A percentile compares a stretch with the other conserved stretches of the same genome.
These are phyloP conservation scores for Termitomyces sp. DNA, from an alignment of 768 basidiomycete genomes.

Conservation along the genomic window DNA sequence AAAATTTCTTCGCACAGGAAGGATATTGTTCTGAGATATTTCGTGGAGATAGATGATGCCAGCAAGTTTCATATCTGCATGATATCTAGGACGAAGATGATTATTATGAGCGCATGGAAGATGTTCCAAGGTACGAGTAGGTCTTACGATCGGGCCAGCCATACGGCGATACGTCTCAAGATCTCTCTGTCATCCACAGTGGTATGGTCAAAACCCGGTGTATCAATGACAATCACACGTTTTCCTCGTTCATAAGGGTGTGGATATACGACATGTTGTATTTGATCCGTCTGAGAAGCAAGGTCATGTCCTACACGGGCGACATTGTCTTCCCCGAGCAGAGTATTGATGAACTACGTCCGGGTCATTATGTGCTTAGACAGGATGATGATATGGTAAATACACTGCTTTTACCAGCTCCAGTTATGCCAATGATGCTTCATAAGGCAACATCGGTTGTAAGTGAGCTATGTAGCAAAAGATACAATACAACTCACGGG, in stretches of 20 bases:
- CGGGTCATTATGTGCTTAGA: not conserved
- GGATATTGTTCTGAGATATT: constrained; percentile 32
- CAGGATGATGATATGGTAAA: not conserved
- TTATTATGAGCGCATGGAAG: not conserved
- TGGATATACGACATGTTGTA: constrained; percentile 13
- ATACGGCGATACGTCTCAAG: constrained; percentile 14
- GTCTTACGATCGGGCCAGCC: constrained; percentile 17
- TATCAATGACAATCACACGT: constrained; percentile 16
- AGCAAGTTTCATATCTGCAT: constrained; percentile 17
- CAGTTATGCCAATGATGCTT: constrained; percentile 16
- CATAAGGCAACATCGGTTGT: not conserved
- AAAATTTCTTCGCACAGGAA: constrained; percentile 37
- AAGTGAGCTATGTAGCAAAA: not conserved
- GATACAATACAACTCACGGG: constrained; percentile 6
- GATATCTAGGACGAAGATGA: constrained; percentile 16
- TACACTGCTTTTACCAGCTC: constrained; percentile 17
- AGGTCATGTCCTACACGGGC: constrained; percentile 12
- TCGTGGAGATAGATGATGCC: constrained; percentile 27
- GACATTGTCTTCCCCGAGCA: constrained; percentile 11
- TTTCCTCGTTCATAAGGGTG: constrained; percentile 8
- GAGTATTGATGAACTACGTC: constrained; percentile 20
- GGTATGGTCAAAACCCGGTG: constrained; percentile 20
- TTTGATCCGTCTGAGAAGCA: constrained; percentile 14
- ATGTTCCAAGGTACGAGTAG: not conserved
- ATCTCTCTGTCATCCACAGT: constrained; percentile 17